Evolutionary conservation across 768 basidiomycete genomes (phyloP), one percentile per base, ranked within the genome.

Genomic region (Mycena rosella): DNA sequence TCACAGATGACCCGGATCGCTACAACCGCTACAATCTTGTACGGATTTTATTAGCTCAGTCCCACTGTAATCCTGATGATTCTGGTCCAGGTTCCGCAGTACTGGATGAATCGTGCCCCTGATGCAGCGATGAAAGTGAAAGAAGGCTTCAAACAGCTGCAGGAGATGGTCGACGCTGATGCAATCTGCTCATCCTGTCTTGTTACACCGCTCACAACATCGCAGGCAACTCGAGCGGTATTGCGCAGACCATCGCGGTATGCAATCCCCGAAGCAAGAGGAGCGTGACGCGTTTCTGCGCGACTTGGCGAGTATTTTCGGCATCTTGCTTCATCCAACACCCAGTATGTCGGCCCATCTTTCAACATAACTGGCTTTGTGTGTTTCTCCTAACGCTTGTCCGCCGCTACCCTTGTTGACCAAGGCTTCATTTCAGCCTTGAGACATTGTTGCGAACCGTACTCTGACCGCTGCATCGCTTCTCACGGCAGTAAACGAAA

Each of bases 131-230:
- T 40, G 34, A 55, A 38, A 60, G 60, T 60, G 1, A 48, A 32
- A 15, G 34, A 36, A 2, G 60, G 48, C 18, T 60, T 60, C 38
- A 18, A 60, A 42, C 36, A 60, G 29, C 26, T 60, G 5, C 34
- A 51, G 26, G 60, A 49, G 14, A 60, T 60, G 47, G 36, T 60
- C 20, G 60, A 60, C 18, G 60, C 60, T n/a, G 60, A 48, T 60
- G 40, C 40, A 52, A 30, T 13, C 13, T 4, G 36, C 11, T 8
- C 36, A 30, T 17, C 8, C 32, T n/a, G 2, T 29, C 13, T 5
- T 29, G 8, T 34, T 34, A 24, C 27, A 14, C 24, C 9, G 13
- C 44, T n/a, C 29, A 47, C 20, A 29, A 18, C 18, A 9, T 38
- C 20, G 1, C 24, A 52, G 48, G 60, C 3, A 52, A 60, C n/a